phyloP scores from a whole-genome alignment of 2,329 filamentous ascomycete genomes.

The Aspergillus pseudonomiae region DNA sequence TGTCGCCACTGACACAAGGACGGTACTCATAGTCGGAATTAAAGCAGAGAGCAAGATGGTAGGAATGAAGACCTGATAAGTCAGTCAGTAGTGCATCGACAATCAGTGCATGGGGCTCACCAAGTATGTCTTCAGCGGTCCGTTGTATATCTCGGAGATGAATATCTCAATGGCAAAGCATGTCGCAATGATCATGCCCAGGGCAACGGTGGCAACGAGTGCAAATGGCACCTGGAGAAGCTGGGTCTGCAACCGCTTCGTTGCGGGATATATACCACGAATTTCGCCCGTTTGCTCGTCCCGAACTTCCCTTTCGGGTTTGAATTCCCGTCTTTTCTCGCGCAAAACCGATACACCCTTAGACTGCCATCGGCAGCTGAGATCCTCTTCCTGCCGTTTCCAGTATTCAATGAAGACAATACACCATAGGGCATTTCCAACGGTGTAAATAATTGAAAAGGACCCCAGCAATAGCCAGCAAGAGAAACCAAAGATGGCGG shows the following conservation, averaged over 20 bases:
- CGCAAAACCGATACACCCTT: constrained; percentile 83
- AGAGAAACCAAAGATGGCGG: constrained; percentile 75
- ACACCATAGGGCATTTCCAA: constrained; percentile 81
- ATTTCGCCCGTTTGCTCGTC: constrained; percentile 85
- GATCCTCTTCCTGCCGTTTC: constrained; percentile 89
- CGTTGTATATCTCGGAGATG: constrained; percentile 90
- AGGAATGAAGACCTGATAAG: constrained; percentile 74
- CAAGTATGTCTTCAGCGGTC: constrained; percentile 83
- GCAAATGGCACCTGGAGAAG: constrained; percentile 88
- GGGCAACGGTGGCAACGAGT: constrained; percentile 68
- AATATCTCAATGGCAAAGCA: constrained; percentile 97
- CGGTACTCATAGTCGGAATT: constrained; percentile 76
- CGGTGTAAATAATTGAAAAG: constrained; percentile 80
- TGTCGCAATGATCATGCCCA: constrained; percentile 84
- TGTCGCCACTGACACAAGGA: constrained; percentile 81
- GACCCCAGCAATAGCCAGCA: constrained; percentile 82
- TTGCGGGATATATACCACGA: constrained; percentile 73
- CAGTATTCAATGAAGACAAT: constrained; percentile 93
- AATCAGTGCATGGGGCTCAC: constrained; percentile 51
- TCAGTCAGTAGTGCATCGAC: constrained; percentile 15
- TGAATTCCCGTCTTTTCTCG: constrained; percentile 74
- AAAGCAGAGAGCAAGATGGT: constrained; percentile 81
- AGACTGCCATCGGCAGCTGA: constrained; percentile 89
- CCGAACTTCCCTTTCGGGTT: constrained; percentile 72
- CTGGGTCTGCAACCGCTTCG: constrained; percentile 78